Evolutionary conservation across 192 early-diverging fungal genomes (phyloP), one percentile per base, ranked within the genome.

Genomic region (Gaertneriomyces semiglobifer): DNA sequence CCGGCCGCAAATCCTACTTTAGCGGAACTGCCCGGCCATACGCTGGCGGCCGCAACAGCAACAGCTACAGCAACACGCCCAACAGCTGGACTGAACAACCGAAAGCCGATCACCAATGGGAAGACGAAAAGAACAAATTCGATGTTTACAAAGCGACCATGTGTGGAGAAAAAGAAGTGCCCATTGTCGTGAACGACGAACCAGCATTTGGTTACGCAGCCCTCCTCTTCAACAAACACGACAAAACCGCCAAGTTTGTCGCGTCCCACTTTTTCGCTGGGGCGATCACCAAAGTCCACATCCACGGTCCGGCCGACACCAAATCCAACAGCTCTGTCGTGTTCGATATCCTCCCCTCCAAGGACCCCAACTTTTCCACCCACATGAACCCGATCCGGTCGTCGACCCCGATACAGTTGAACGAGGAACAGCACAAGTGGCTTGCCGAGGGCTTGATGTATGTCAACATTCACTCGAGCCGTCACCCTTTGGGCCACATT

Each of bases 111-210:
- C 25, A 33, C 25, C 25, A 33, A 33, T 12, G 48, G 12, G 18
- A 50, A 12, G 48, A 18, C 12, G 56, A 58, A 3, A 14, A 58
- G 18, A 3, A 58, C 56, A 43, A 66, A 12, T 66, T 58, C 54
- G 65, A 66, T 19, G 55, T 66, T 33, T 66, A 66, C 65, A 57
- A 66, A 58, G 54, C 65, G n/a, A 45, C 58, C 65, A 57, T 66
- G 54, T 66, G 65, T 4, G 65, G 65, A 53, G 65, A 66, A 41
- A 56, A 58, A 45, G 65, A 66, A 43, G 55, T 66, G 4, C 65
- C 65, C 16, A 5, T 53, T 1, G 42, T 50, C 9, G 41, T 65
- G 38, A 43, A 42, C 7, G 43, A 45, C 45, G 54, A 66, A 25
- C 40, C 53, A 4, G 65, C 41, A 1, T 66, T 66, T 53, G 65